Evolutionary conservation across 495 filamentous ascomycete genomes (phyloP), one percentile per base, ranked within the genome.

Genomic region (Tricharina praecox): DNA sequence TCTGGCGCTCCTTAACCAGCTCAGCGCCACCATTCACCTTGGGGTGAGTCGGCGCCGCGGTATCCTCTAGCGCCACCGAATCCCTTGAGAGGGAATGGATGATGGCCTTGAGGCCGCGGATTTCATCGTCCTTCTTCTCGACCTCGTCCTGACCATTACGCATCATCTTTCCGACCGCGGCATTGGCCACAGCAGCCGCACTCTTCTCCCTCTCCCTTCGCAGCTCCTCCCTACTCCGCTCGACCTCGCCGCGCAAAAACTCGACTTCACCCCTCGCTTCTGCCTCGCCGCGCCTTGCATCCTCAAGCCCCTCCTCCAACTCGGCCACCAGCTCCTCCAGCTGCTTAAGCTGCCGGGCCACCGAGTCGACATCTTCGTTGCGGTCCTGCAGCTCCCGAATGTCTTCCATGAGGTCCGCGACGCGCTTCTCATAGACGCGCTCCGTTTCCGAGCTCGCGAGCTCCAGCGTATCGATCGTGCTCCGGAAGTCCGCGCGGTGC

Each of bases 231-330:
- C 87, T 77, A n/a, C 84, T 85, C 44, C 90, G 67, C 62, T 99
- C 90, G 0, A 99, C 92, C 61, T 99, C 90, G 1, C 90, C 90
- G 26, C 92, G 76, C 20, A 99, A 65, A 63, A 95, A 95, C 59
- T 99, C 90, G 3, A 95, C 92, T 61, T 99, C 92, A 1, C 84
- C 86, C 50, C 90, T 71, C 16, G 92, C 90, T 67, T 99, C 90
- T 0, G 92, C 87, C 63, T 99, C 92, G n/a, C 92, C 92, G 23
- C 90, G 74, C 38, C 90, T 72, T 21, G 90, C 85, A 66, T 99
- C 90, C 64, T 96, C 92, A 8, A 99, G 70, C 1, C 90, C 90
- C 59, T 99, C 92, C 62, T 99, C 90, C 0, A 99, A 70, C 56
- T 99, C 90, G 30, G 88, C 85, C 4, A 99, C 90, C 9, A 95